Evolutionary conservation across 148 eudicot species (phyloP).

Genomic region (Silene latifolia): DNA sequence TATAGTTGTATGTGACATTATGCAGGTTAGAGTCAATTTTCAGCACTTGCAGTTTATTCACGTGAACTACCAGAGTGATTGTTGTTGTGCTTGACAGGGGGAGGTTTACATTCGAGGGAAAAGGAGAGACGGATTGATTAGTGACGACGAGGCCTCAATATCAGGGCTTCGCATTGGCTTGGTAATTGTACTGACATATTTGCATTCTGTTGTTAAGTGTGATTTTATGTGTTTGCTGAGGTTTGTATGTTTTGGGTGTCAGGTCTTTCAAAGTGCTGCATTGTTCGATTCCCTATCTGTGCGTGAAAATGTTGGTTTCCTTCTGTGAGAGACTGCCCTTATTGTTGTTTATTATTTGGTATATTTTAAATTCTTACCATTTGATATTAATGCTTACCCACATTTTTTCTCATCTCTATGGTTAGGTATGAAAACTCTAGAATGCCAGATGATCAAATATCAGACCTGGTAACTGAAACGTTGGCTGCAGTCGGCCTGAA

Average conservation of each 20-base stretch:
- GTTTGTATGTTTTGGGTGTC: constrained; percentile 22
- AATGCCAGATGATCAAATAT: constrained; percentile 73
- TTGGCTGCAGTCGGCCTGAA: constrained; percentile 89
- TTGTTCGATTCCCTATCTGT: constrained; percentile 88
- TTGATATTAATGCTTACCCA: constrained; percentile 3
- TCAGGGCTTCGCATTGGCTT: constrained; percentile 93
- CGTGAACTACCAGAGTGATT: not conserved
- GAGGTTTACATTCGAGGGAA: constrained; percentile 80
- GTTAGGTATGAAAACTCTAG: constrained; percentile 78
- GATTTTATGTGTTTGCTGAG: constrained; percentile 1
- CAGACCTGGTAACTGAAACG: constrained; percentile 72
- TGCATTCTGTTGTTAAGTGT: not conserved
- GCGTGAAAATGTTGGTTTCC: constrained; percentile 95
- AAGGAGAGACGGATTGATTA: constrained; percentile 69
- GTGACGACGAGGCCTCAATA: constrained; percentile 68
- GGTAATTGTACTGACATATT: constrained; percentile 38
- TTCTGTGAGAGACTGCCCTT: constrained; percentile 56
- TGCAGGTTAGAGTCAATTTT: no score
- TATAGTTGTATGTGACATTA: no score
- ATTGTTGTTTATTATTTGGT: not conserved
- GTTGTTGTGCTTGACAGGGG: constrained; percentile 43
- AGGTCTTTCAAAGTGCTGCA: constrained; percentile 98
- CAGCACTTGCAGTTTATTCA: no score
- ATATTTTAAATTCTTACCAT: constrained; percentile 1
- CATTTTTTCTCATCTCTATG: constrained; percentile 9